Percentiles rank a stretch among this genome's conserved stretches.
These are phyloP conservation scores for Pharnaceum exiguum DNA, from an alignment of 148 eudicot species.

Conservation along the genomic window DNA sequence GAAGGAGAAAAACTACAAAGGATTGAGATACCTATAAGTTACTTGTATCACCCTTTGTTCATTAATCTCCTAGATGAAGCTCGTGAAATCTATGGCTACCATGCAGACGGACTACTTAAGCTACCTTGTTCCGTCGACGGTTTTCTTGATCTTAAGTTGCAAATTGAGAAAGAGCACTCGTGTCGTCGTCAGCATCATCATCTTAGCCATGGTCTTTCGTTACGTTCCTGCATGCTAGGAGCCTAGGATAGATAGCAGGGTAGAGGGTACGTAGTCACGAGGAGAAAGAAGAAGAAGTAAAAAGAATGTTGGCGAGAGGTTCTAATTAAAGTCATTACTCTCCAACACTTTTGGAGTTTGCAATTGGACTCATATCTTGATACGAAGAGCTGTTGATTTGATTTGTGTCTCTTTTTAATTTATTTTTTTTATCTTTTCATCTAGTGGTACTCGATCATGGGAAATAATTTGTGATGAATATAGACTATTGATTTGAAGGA, in stretches of 20 bases:
- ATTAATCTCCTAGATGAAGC: constrained; percentile 35
- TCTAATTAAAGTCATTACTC: constrained; percentile 11
- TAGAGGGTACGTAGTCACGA: no score
- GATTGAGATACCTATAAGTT: constrained; percentile 46
- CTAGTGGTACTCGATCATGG: no score
- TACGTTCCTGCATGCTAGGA: constrained; percentile 34
- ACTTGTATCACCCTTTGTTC: constrained; percentile 45
- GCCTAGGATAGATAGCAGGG: background rate
- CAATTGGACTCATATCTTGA: no score
- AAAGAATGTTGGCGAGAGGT: constrained; percentile 14
- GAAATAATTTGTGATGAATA: no score
- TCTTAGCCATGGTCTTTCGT: constrained; percentile 28
- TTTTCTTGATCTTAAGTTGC: constrained; percentile 39
- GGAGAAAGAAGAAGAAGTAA: background rate
- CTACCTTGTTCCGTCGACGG: constrained; percentile 53
- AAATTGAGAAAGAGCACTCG: constrained; percentile 29
- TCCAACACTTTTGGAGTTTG: constrained; percentile 25
- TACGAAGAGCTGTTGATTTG: no score
- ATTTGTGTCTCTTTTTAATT: no score
- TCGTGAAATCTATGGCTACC: constrained; percentile 47
- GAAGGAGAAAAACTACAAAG: constrained; percentile 17
- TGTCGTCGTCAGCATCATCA: background rate
- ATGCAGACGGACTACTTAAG: constrained; percentile 35
- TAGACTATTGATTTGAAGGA: no score
- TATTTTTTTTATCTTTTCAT: no score